Evolutionary conservation across 106 monocot genomes (phyloP).

Genomic region (Dioscorea alata): DNA sequence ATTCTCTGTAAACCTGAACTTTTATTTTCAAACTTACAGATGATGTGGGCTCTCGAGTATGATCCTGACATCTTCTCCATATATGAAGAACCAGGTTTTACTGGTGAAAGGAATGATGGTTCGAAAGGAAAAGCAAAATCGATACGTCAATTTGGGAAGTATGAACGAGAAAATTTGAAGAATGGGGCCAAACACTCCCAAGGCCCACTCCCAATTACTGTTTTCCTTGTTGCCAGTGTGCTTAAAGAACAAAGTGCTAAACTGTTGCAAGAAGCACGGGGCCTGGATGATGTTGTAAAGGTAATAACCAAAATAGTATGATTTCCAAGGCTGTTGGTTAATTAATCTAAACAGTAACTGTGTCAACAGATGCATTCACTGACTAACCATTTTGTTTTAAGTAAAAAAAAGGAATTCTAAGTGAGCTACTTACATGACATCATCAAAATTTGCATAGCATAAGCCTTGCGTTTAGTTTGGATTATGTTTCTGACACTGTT

Average conservation of each 20-base stretch:
- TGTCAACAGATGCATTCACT: too few species aligned
- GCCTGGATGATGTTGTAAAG: conserved; percentile 90
- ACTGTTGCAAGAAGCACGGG: conserved; percentile 76
- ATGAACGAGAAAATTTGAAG: conserved; percentile 67
- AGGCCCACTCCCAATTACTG: conserved; percentile 79
- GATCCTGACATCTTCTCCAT: conserved; percentile 61
- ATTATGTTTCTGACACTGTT: too few species aligned
- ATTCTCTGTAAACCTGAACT: background rate
- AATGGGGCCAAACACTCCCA: conserved; percentile 44
- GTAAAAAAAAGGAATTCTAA: too few species aligned
- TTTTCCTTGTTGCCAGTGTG: conserved; percentile 93
- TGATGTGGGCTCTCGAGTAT: conserved; percentile 99
- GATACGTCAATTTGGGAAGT: conserved; percentile 79
- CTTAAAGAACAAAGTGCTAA: conserved; percentile 76
- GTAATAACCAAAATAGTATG: conserved; percentile 12
- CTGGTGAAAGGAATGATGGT: conserved; percentile 36
- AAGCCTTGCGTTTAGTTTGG: too few species aligned
- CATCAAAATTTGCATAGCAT: too few species aligned
- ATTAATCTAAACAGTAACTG: too few species aligned
- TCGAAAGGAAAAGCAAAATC: conserved; percentile 70
- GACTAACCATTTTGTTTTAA: too few species aligned
- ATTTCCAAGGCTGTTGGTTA: too few species aligned
- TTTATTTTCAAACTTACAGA: conserved; percentile 27
- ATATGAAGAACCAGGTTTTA: conserved; percentile 54
- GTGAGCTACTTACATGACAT: too few species aligned